phyloP scores from a whole-genome alignment of 2,329 filamentous ascomycete species.

The Atkinsonella texensis region DNA sequence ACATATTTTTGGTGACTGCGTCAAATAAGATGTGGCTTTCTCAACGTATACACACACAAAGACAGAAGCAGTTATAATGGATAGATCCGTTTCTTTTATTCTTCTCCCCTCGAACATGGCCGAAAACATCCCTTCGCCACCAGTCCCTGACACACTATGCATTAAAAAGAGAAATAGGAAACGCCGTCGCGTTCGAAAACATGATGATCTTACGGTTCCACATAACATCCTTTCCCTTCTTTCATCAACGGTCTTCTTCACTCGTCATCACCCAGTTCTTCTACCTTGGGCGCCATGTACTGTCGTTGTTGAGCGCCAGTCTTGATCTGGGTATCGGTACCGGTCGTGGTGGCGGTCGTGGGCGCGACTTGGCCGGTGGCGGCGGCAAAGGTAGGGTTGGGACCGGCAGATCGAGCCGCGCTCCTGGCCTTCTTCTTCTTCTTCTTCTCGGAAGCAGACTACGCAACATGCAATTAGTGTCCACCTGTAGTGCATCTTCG shows the following conservation, averaged over 20 bases:
- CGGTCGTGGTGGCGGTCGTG: slow-evolving; percentile 43
- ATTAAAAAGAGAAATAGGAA: background rate
- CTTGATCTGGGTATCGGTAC: slow-evolving; percentile 41
- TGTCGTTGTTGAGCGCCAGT: slow-evolving; percentile 30
- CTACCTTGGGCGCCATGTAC: slow-evolving; percentile 40
- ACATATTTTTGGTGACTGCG: too few species aligned
- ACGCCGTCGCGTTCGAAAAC: background rate
- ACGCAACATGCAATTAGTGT: background rate
- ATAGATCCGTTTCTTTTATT: too few species aligned
- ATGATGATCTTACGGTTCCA: background rate
- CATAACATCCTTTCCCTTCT: background rate
- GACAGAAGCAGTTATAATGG: too few species aligned
- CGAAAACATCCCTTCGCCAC: too few species aligned
- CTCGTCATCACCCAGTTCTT: slow-evolving; percentile 41
- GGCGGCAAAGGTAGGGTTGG: slow-evolving; percentile 35
- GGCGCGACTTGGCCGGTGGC: slow-evolving; percentile 41
- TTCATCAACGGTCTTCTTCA: slow-evolving; percentile 12
- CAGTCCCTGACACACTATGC: too few species aligned
- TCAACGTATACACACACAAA: background rate
- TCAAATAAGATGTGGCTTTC: background rate
- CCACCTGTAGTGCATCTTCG: background rate
- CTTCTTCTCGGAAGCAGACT: slow-evolving; percentile 18
- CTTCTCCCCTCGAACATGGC: too few species aligned
- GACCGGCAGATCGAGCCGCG: slow-evolving; percentile 19
- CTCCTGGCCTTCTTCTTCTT: slow-evolving; percentile 46